Percentiles rank a stretch among this genome's conserved stretches.
Evolutionary conservation across 176 grass and related monocot genomes (phyloP).

Genomic region (Dendrocalamus sinicus): DNA sequence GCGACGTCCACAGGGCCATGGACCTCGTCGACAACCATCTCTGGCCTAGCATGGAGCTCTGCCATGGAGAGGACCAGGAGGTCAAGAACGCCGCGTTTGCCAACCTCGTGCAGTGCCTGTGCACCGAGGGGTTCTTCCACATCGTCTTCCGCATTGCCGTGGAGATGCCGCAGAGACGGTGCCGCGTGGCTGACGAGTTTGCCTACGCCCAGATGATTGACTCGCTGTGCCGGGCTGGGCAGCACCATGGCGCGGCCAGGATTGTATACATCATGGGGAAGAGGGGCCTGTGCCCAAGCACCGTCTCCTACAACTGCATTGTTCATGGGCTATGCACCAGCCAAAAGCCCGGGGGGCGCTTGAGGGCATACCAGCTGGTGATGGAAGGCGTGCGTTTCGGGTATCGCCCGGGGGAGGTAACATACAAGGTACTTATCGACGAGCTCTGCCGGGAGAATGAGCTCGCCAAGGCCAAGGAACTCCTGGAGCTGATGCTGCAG

Average conservation of each 20-base stretch:
- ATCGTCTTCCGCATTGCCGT: slow-evolving; percentile 65
- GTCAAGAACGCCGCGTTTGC: slow-evolving; percentile 72
- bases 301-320: slow-evolving; percentile 86
- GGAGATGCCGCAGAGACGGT: slow-evolving; percentile 68
- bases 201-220: slow-evolving; percentile 84
- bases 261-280: slow-evolving; percentile 89
- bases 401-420: slow-evolving; percentile 61
- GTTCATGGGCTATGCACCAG: slow-evolving; percentile 78
- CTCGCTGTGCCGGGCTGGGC: slow-evolving; percentile 65
- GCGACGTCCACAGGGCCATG: slow-evolving; percentile 44
- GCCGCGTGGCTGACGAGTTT: slow-evolving; percentile 52
- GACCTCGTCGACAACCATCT: slow-evolving; percentile 49
- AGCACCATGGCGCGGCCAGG: slow-evolving; percentile 74
- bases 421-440: slow-evolving; percentile 71
- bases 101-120: slow-evolving; percentile 81
- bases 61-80: slow-evolving; percentile 39
- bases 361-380: slow-evolving; percentile 76
- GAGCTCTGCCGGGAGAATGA: slow-evolving; percentile 76
- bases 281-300: slow-evolving; percentile 60
- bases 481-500: slow-evolving; percentile 68
- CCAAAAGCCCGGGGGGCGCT: slow-evolving; percentile 50
- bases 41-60: slow-evolving; percentile 55
- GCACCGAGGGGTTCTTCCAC: slow-evolving; percentile 69
- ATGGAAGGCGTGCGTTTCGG: slow-evolving; percentile 63
- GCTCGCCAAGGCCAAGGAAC: slow-evolving; percentile 69